Evolutionary conservation across 2,329 filamentous ascomycete genomes (phyloP), one percentile per base, ranked within the genome.

Genomic region (Zarea fungicola): DNA sequence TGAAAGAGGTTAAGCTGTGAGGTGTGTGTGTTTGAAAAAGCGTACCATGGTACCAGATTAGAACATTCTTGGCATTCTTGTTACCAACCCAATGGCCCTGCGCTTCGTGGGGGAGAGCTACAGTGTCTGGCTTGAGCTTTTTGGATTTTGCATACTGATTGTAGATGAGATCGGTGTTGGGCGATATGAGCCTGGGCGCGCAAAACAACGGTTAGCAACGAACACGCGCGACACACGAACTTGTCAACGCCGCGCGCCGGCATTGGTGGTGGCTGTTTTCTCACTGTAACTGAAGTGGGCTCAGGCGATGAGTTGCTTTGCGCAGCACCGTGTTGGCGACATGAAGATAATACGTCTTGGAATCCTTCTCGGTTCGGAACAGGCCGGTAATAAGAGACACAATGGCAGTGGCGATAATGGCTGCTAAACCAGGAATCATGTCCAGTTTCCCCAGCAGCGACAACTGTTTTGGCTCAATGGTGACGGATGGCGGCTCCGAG

Each of bases 31-130:
- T n/a, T n/a, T n/a, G n/a, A n/a, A n/a, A 21, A 11, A 19, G 25
- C 53, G 21, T 49, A 58, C 56, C 56, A 16, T 59, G 56, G 42
- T 53, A 59, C 56, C 56, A 59, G 22, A 59, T 53, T 13, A 59
- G 36, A 4, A 59, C 56, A 6, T 55, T 53, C 21, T 51, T 50
- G 4, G 56, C 55, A 35, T 54, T 39, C 29, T 51, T 54, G 42
- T 52, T 46, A 4, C 56, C 56, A 7, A 59, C 45, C 56, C 56
- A 59, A 49, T 59, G 56, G 4, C 54, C 56, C 34, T 53, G 39
- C 1, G 51, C 54, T 5, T 55, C 55, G 34, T 56, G 22, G 2
- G 35, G 49, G 18, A 58, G 36, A 28, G 54, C 54, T 10, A 59
- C 56, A 13, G 54, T 58, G 22, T 55, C 43, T 2, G 53, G 42